These are phyloP conservation scores for Teratosphaeria viscida DNA, from an alignment of 2,329 filamentous ascomycete species.

Conservation along the genomic window DNA sequence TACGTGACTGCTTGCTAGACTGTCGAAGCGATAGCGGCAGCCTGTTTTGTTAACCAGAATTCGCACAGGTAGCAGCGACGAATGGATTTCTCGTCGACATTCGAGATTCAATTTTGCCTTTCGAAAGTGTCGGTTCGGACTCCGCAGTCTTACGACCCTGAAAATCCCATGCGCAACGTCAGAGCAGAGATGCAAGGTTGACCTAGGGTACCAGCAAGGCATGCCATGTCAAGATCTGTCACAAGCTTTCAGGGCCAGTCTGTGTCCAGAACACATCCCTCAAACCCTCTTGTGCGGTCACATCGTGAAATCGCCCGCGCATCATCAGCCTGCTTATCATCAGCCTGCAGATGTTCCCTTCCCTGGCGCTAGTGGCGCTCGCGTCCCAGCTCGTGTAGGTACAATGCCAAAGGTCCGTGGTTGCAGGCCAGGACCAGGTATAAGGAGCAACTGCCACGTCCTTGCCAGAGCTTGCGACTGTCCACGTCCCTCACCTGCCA, in stretches of 20 bases:
- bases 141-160: background rate
- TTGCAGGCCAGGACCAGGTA: background rate
- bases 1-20: no score
- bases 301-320: background rate
- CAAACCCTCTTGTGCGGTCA: background rate
- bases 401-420: background rate
- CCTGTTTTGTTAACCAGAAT: background rate
- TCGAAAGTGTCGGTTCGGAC: background rate
- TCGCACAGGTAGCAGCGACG: background rate
- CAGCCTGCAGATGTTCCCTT: no score
- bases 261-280: background rate
- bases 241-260: background rate
- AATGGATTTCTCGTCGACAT: background rate
- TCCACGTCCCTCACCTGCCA: background rate
- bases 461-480: background rate
- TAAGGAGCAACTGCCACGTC: background rate
- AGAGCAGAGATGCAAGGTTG: background rate
- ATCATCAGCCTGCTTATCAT: no score
- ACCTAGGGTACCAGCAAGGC: background rate
- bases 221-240: background rate
- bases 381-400: background rate
- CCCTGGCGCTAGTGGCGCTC: no score
- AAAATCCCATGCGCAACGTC: background rate
- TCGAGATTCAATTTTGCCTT: background rate
- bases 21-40: background rate